Evolutionary conservation across 352 stramenopile genomes (phyloP), one percentile per base, ranked within the genome.

Genomic region (Thalassiosira mediterranea): DNA sequence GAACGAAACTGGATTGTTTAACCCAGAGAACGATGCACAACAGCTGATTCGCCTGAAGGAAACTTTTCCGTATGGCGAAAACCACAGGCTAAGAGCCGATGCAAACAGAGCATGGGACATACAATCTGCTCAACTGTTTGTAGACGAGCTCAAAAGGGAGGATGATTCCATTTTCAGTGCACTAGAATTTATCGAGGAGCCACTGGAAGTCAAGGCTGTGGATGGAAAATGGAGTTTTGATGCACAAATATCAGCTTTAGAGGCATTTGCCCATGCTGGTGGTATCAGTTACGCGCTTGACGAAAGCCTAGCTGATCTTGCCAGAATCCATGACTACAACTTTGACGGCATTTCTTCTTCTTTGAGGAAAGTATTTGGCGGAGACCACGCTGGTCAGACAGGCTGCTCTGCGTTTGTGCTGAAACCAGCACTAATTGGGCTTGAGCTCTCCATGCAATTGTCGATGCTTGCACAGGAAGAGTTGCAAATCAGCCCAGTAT

Each of bases 131-230:
- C n/a, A 73, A 40, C 8, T 59, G 3, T 93, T 91, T 76, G 60
- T 59, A 11, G 32, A 74, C 28, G 61, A 70, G 57, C 5, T 92
- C n/a, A 77, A 80, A 40, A 48, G 19, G 10, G 37, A 72, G n/a
- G 68, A 77, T 32, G 47, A 7, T 29, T 69, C 31, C 40, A 31
- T 51, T 11, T 42, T 67, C 32, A 31, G 32, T 57, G 44, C 47
- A 46, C 61, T 91, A 15, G 88, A 93, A 65, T 93, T 89, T 46
- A 82, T 93, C 5, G 88, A 93, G 66, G 88, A 93, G 75, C 88
- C 88, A 5, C 29, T 91, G 8, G n/a, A 76, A 65, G 72, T 79
- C n/a, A 42, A 80, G 29, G 53, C 58, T n/a, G 10, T 42, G 7
- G 15, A 62, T 47, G 61, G 40, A 49, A 21, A 73, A 49, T 90